These are phyloP conservation scores for Tetracladium maxilliforme DNA, from an alignment of 2,329 filamentous ascomycete genomes.

Conservation along the genomic window DNA sequence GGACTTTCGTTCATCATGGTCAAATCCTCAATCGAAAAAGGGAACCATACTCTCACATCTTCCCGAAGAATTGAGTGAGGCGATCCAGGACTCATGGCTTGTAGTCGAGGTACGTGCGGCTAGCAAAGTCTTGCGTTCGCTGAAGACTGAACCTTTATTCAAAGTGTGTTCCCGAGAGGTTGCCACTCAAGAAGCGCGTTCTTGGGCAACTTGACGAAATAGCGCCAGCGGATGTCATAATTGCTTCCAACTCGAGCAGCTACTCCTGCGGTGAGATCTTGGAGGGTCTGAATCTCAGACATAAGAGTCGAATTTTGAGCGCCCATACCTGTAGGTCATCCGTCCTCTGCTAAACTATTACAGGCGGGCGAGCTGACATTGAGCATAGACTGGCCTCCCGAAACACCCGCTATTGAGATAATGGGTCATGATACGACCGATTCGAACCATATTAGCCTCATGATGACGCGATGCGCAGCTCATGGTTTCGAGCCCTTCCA, in stretches of 20 bases:
- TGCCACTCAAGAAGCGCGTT: constrained; percentile 22
- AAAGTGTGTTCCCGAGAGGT: constrained; percentile 28
- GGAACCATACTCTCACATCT: no score
- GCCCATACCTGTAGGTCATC: constrained; percentile 23
- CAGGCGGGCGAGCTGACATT: background rate
- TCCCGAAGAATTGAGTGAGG: constrained; percentile 8
- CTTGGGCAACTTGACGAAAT: constrained; percentile 22
- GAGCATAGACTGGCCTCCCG: constrained; percentile 16
- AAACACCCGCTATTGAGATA: constrained; percentile 19
- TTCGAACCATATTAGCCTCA: constrained; percentile 12
- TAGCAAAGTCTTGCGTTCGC: no score
- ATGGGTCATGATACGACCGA: constrained; percentile 20
- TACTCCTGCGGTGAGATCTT: constrained; percentile 27
- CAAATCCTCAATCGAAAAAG: no score
- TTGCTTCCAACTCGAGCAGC: constrained; percentile 31
- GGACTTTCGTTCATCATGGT: no score
- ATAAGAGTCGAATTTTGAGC: constrained; percentile 21
- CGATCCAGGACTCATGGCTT: constrained; percentile 15
- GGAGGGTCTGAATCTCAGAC: constrained; percentile 16
- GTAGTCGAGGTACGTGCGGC: constrained; percentile 21
- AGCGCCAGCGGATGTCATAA: constrained; percentile 18
- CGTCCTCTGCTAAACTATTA: constrained; percentile 2
- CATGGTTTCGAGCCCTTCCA: constrained; percentile 21
- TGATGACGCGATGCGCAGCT: constrained; percentile 12
- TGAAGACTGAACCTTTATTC: no score